These are phyloP conservation scores for Dactylonectria macrodidyma DNA, from an alignment of 2,329 filamentous ascomycete species.

Conservation along the genomic window DNA sequence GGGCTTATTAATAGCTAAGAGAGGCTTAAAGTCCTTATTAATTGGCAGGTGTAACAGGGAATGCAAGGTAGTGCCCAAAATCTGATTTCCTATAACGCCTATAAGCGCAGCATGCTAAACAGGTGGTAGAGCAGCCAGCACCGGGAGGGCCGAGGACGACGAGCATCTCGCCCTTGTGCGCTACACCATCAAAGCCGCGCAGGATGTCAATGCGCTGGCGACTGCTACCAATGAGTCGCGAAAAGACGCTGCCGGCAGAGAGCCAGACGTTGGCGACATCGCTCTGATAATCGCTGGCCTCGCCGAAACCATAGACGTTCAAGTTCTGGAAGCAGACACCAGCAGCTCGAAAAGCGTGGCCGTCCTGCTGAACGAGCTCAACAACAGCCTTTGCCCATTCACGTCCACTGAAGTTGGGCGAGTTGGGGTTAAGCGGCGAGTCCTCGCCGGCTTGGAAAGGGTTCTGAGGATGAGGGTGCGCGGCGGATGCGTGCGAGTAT, in stretches of 20 bases:
- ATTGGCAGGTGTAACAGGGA: too few relatives aligned
- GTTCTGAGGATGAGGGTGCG: conserved; percentile 53
- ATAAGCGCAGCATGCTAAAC: too few relatives aligned
- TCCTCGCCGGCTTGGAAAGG: conserved; percentile 65
- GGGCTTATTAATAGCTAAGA: too few relatives aligned
- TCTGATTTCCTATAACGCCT: too few relatives aligned
- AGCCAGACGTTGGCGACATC: conserved; percentile 75
- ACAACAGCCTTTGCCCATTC: conserved; percentile 75
- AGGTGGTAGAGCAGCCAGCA: conserved; percentile 81
- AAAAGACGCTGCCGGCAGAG: conserved; percentile 59
- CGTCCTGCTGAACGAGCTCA: conserved; percentile 65
- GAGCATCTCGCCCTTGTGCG: conserved; percentile 81
- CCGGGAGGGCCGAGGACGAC: conserved; percentile 81
- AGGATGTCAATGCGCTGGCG: conserved; percentile 77
- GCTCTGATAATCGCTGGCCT: conserved; percentile 79
- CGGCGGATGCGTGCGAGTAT: conserved; percentile 65
- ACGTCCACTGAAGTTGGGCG: conserved; percentile 66
- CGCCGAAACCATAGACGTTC: conserved; percentile 78
- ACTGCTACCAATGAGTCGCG: conserved; percentile 66
- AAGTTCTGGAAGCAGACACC: conserved; percentile 78
- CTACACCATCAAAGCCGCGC: conserved; percentile 76
- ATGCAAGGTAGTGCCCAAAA: too few relatives aligned
- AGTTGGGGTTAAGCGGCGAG: conserved; percentile 68
- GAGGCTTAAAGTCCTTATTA: too few relatives aligned
- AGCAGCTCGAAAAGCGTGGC: conserved; percentile 70